phyloP scores from a whole-genome alignment of 768 basidiomycete species.

The Trametes cinnabarina region DNA sequence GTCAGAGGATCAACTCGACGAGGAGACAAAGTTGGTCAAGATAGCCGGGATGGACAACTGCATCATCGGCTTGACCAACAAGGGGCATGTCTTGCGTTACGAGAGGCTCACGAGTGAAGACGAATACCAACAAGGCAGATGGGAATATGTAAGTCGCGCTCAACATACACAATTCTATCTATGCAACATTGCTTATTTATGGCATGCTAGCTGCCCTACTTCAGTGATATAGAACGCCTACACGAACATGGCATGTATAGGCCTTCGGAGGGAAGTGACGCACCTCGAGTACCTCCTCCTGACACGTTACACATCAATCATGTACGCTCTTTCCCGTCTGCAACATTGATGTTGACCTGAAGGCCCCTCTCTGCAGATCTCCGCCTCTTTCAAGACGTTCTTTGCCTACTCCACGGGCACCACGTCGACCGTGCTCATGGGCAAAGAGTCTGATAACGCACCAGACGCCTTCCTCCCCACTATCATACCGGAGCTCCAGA shows the following conservation, averaged over 20 bases:
- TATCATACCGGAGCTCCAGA: conserved; percentile 72
- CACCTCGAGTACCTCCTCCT: conserved; percentile 33
- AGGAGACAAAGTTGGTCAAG: conserved; percentile 57
- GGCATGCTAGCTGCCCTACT: conserved; percentile 77
- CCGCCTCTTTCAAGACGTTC: conserved; percentile 81
- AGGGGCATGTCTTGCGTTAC: conserved; percentile 74
- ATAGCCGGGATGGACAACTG: conserved; percentile 76
- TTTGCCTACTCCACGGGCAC: conserved; percentile 75
- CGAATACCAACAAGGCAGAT: conserved; percentile 39
- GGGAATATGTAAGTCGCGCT: conserved; percentile 67
- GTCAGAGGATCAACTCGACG: conserved; percentile 23
- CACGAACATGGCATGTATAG: conserved; percentile 38
- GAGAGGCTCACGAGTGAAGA: conserved; percentile 44
- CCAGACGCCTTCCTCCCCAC: conserved; percentile 37
- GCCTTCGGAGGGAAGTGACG: conserved; percentile 27
- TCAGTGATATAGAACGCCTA: conserved; percentile 61
- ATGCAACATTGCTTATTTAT: neutral
- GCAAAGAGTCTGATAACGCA: conserved; percentile 36
- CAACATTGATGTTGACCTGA: conserved; percentile 14
- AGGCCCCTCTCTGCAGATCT: conserved; percentile 57
- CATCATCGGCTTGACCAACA: conserved; percentile 76
- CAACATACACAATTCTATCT: conserved; percentile 1
- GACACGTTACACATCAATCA: conserved; percentile 68
- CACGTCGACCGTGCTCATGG: conserved; percentile 73
- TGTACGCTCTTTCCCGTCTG: conserved; percentile 40